Evolutionary conservation across 441 rosid species (phyloP), one percentile per base, ranked within the genome.

Genomic region (Manihot esculenta): DNA sequence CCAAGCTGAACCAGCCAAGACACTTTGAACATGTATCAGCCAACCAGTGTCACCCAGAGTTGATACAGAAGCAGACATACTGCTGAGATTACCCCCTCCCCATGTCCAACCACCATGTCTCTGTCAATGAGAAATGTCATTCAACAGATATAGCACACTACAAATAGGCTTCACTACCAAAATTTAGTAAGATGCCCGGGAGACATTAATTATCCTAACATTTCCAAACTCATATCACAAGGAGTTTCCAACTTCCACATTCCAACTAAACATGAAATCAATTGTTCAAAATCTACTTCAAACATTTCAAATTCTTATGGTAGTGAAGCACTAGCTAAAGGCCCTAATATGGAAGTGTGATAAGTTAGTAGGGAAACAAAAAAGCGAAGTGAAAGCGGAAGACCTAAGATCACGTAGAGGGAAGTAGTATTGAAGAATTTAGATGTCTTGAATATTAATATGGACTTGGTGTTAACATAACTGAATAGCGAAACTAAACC

Each of bases 41-140:
- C 99, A 96, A 80, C 97, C 97, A 83, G 94, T 92, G 59, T 96
- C 98, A 72, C 99, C 99, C 24, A 93, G 94, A 61, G 97, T 86
- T 64, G 99, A 88, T 70, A 96, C 99, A 77, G 99, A 96, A 75
- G 98, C 99, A 76, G 99, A 96, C 99, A 96, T 96, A 80, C 98
- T 96, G 80, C 98, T 96, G 66, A 96, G 97, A 81, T 96, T 88
- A 75, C 98, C 97, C 71, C 99, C 96, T 74, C 98, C 95, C 99
- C 99, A 96, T 11, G 91, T 90, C 96, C 96, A 90, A 73, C 93
- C 98, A 71, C 99, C 98, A 79, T 96, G 93, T 78, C 99, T 93
- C 98, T 96, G 82, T 63, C 72, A 80, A 49, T 12, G 2, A 42
- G 62, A 68, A 66, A 62, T 62, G 50, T 65, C 72, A 80, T 55